A percentile compares a stretch with the other conserved stretches of the same genome.
These are phyloP conservation scores for Closterium sp. DNA, from an alignment of 139 green algal species.

Conservation along the genomic window DNA sequence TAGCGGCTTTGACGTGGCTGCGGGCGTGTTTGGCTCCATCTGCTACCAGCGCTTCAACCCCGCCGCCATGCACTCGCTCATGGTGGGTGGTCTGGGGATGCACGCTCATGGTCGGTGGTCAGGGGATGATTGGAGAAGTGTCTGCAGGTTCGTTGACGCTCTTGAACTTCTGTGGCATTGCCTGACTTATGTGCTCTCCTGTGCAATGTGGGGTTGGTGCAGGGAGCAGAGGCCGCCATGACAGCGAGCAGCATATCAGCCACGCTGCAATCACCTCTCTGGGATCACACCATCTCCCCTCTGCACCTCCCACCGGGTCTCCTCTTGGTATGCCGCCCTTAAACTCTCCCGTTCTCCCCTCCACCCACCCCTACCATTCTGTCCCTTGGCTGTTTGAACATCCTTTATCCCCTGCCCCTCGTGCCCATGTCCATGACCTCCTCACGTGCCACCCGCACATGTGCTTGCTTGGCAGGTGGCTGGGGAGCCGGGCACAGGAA, in stretches of 20 bases:
- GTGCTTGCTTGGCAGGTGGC: conserved; percentile 38
- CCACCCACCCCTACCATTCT: neutral
- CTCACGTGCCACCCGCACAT: no score
- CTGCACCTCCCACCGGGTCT: neutral
- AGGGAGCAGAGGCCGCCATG: neutral
- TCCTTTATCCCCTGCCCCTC: neutral
- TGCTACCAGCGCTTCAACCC: conserved; percentile 50
- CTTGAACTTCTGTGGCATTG: neutral
- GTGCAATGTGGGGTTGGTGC: neutral
- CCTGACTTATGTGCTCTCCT: neutral
- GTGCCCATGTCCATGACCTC: no score
- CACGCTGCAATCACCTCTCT: neutral
- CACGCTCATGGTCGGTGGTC: no score
- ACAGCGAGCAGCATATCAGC: neutral
- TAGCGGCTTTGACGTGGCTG: conserved; percentile 52
- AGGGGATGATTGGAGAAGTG: no score
- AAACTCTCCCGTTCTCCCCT: conserved; percentile 1
- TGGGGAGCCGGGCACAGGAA: conserved; percentile 35
- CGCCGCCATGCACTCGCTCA: neutral
- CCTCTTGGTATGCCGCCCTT: neutral
- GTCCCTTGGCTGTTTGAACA: neutral
- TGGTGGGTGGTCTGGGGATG: conserved; percentile 21
- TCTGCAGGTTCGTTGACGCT: no score
- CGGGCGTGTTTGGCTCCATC: conserved; percentile 50
- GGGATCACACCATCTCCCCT: neutral